phyloP scores from a whole-genome alignment of 352 stramenopile species.

The Phytophthora brassicae region DNA sequence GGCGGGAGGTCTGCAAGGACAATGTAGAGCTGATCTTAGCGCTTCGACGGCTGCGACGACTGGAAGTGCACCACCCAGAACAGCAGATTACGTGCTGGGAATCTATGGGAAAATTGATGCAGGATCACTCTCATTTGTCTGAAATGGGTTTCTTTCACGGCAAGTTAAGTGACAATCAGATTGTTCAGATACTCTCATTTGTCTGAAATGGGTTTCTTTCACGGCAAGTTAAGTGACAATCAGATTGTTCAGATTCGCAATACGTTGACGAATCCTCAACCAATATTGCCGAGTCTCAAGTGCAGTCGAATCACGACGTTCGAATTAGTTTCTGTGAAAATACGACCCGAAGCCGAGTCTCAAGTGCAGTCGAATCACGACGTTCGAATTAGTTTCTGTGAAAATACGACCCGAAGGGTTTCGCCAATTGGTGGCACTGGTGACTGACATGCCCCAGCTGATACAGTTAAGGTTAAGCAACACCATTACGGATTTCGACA shows the following conservation, averaged over 20 bases:
- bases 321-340: conserved; percentile 74
- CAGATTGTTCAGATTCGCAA: conserved; percentile 45
- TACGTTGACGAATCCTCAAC: conserved; percentile 19
- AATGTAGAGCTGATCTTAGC: conserved; percentile 49
- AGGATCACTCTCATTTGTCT: conserved; percentile 35
- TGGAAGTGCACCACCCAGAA: conserved; percentile 79
- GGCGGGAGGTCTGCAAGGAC: conserved; percentile 52
- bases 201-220: conserved; percentile 65
- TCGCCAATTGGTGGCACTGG: conserved; percentile 47
- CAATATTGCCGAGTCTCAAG: conserved; percentile 12
- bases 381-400: conserved; percentile 71
- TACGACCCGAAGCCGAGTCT: conserved; percentile 30
- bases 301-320: conserved; percentile 36
- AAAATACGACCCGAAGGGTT: conserved; percentile 52
- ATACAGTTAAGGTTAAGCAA: conserved; percentile 57
- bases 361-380: conserved; percentile 26
- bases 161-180: conserved; percentile 46
- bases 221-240: conserved; percentile 56
- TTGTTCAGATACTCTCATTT: conserved; percentile 59
- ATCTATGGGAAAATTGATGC: conserved; percentile 41
- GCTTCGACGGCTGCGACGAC: conserved; percentile 43
- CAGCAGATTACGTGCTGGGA: conserved; percentile 54
- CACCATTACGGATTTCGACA: conserved; percentile 62
- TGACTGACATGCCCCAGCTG: conserved; percentile 40
- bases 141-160: conserved; percentile 79